Base-by-base conservation (phyloP, 1,139 yeast species). In the Diutina mesorugosa region DNA sequence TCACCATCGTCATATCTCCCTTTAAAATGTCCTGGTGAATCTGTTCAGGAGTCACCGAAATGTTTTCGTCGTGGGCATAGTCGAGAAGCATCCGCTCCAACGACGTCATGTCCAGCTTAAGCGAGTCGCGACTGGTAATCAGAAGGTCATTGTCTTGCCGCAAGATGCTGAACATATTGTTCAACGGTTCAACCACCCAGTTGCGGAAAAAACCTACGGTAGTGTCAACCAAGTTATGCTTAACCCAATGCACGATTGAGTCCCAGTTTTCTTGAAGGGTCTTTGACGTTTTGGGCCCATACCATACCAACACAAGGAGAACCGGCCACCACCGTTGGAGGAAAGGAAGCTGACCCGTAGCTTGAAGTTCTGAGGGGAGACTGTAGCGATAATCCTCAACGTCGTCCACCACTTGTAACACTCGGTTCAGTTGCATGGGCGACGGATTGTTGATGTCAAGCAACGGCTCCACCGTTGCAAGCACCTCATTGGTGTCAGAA, bases 71-170 rank as follows among this genome's bases (percentile, higher is more conserved):
- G 57, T 83, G 87, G 4, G 73, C 65, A 66, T 87, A 89, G 58
- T 87, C 95, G 30, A 83, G 72, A 5, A 90, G 89, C 98, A 93
- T 93, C 58, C 97, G 71, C 64, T 90, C 93, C 57, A 93, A 75
- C 1, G 96, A 87, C 55, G 82, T 80, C 61, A 90, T 72, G 64
- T 91, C 98, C 0, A 95, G 82, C 56, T 79, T 78, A 21, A 93
- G 73, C 1, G 96, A 86, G 59, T 88, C 87, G 64, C 86, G 85
- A 8, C 95, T 83, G 68, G 90, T 84, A 38, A 93, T 81, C 0
- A 95, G 85, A 45, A 90, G 78, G 55, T 76, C 74, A 45, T 84
- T 85, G 66, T 91, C 97, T 66, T 89, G 95, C 57, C 95, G 79
- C 30, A 93, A 84, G 0, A 96, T 90, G 56, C 81, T 79, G 61